phyloP scores from a whole-genome alignment of 179 eudicot species.

The Heliamphora ciliata region DNA sequence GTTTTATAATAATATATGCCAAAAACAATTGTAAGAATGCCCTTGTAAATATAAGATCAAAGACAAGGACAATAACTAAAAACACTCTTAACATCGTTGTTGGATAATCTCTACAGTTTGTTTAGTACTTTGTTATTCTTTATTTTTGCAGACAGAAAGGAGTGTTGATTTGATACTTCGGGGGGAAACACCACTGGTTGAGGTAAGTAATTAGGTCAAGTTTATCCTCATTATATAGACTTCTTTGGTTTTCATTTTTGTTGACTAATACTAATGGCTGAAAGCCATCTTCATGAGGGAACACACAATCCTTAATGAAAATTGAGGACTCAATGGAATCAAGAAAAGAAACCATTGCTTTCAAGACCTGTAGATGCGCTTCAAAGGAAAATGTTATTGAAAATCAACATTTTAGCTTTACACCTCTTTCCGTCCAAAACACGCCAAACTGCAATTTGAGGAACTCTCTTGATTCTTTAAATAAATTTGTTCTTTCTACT shows the following conservation, averaged over 20 bases:
- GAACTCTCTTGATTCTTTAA: no score
- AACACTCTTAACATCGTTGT: no score
- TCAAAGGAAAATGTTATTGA: not conserved
- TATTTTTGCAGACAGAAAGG: conserved; percentile 33
- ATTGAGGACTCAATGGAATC: not conserved
- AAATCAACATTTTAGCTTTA: no score
- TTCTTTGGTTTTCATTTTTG: not conserved
- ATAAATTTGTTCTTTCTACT: no score
- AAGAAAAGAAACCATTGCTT: not conserved
- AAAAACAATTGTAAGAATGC: no score
- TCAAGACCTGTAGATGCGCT: not conserved
- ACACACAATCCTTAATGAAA: not conserved
- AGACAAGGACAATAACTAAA: no score
- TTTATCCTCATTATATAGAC: not conserved
- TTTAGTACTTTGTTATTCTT: not conserved
- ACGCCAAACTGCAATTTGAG: no score
- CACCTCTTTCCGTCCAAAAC: no score
- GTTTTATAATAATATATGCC: no score
- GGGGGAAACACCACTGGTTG: conserved; percentile 41
- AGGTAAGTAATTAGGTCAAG: conserved; percentile 29
- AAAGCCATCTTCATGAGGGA: not conserved
- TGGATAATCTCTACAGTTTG: not conserved
- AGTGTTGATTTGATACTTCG: conserved; percentile 40
- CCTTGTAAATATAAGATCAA: no score
- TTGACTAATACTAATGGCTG: not conserved